A percentile compares a stretch with the other conserved stretches of the same genome.
Conservation (phyloP, 768 basidiomycete genomes). For the Tulasnella sp. region DNA sequence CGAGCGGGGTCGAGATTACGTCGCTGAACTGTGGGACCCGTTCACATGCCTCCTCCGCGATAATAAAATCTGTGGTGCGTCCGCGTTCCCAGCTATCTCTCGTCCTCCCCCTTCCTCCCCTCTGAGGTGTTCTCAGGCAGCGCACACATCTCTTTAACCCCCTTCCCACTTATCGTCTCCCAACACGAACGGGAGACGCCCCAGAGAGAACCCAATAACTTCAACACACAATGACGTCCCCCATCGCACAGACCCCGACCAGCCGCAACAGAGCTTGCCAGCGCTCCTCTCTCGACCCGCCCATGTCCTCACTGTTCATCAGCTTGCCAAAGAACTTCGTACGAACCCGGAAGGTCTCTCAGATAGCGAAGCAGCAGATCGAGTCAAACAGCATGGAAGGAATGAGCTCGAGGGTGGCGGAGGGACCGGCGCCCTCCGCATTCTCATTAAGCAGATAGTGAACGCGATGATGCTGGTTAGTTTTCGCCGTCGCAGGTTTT, state of each 20-base stretch:
- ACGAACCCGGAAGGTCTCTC: conserved; percentile 33
- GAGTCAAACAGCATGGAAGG: conserved; percentile 34
- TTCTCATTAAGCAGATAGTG: conserved; percentile 34
- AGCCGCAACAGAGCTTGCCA: conserved; percentile 26
- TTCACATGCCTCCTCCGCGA: not conserved
- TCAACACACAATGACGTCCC: not conserved
- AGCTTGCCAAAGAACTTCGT: conserved; percentile 34
- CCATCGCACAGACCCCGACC: not conserved
- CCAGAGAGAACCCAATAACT: not conserved
- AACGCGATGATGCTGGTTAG: conserved; percentile 41
- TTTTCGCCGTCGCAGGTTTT: not conserved
- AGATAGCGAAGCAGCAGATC: conserved; percentile 31
- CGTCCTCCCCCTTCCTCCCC: not conserved
- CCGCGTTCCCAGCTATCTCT: not conserved
- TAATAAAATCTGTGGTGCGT: not conserved
- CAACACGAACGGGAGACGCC: not conserved
- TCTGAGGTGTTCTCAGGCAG: not conserved
- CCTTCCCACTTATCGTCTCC: not conserved
- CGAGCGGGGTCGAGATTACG: not conserved
- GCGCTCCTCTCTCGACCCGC: conserved; percentile 23
- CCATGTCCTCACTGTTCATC: conserved; percentile 33
- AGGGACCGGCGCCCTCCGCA: conserved; percentile 20
- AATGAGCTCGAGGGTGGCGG: conserved; percentile 36
- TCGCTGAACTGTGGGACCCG: not conserved
- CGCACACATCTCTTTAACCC: not conserved